Conservation (phyloP, 306 rosid genomes). For the Medicago arabica region DNA sequence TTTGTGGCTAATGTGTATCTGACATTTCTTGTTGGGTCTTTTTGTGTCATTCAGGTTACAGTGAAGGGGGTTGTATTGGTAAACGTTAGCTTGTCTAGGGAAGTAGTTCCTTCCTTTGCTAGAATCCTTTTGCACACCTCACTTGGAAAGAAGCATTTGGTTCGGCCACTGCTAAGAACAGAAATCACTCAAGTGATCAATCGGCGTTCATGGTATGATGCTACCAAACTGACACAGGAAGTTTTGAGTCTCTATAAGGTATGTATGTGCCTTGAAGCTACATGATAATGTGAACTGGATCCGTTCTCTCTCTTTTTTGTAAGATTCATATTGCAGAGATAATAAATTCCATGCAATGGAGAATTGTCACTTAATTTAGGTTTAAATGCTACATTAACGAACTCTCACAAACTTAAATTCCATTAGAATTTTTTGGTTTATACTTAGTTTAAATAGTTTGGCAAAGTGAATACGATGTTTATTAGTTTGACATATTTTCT, state of each 20-base stretch:
- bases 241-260: conserved; percentile 89
- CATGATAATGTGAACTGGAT: background rate
- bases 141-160: conserved; percentile 95
- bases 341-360: conserved; percentile 7
- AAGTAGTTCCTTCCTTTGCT: conserved; percentile 95
- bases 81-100: conserved; percentile 87
- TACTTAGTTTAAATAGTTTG: conserved; percentile 16
- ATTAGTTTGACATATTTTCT: background rate
- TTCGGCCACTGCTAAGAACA: conserved; percentile 86
- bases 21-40: conserved; percentile 17
- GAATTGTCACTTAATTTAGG: conserved; percentile 1
- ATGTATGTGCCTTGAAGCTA: conserved; percentile 30
- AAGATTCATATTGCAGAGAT: conserved; percentile 26
- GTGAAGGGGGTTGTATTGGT: conserved; percentile 84
- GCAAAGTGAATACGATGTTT: conserved; percentile 8
- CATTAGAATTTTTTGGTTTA: background rate
- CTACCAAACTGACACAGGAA: conserved; percentile 80
- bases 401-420: background rate
- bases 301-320: background rate
- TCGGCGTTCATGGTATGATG: conserved; percentile 93
- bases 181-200: conserved; percentile 94
- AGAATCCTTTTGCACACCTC: conserved; percentile 92
- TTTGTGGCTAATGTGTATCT: conserved; percentile 17
- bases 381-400: conserved; percentile 8
- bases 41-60: conserved; percentile 66